These are phyloP conservation scores for Neurospora tetrasperma DNA, from an alignment of 495 filamentous ascomycete species.

Conservation along the genomic window DNA sequence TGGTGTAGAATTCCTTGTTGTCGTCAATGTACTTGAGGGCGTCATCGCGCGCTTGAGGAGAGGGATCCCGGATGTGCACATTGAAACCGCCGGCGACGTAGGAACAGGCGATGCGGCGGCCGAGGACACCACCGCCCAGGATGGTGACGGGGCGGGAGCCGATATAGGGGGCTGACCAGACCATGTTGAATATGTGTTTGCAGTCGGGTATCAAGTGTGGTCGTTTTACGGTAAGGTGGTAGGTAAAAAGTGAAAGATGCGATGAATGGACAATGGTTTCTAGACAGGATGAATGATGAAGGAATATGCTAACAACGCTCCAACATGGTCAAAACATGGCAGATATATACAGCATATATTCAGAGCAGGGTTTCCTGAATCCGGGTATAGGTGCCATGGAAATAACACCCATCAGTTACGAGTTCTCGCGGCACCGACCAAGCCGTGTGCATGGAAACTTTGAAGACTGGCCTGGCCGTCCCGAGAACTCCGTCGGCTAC, in stretches of 20 bases:
- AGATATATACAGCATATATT: neutral
- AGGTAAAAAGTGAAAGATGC: neutral
- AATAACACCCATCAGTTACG: neutral
- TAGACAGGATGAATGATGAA: neutral
- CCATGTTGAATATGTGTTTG: slow-evolving; percentile 4
- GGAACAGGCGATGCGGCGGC: slow-evolving; percentile 11
- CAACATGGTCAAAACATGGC: neutral
- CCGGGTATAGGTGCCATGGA: neutral
- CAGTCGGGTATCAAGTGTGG: neutral
- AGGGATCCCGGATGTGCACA: slow-evolving; percentile 9
- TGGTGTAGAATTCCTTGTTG: slow-evolving; percentile 12
- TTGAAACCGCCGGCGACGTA: slow-evolving; percentile 8
- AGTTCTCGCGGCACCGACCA: neutral
- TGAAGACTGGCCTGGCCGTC: neutral
- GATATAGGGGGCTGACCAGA: slow-evolving; percentile 6
- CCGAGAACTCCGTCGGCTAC: neutral
- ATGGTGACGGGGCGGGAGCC: slow-evolving; percentile 7
- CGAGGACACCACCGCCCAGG: slow-evolving; percentile 13
- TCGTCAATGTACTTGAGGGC: slow-evolving; percentile 16
- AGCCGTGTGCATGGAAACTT: neutral
- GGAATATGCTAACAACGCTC: neutral
- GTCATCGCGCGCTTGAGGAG: neutral
- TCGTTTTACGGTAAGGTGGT: too few species aligned
- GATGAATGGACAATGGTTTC: neutral
- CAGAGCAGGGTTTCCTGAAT: neutral